phyloP scores from a whole-genome alignment of 139 green algal species.

The Deuterostichococcus epilithicus region DNA sequence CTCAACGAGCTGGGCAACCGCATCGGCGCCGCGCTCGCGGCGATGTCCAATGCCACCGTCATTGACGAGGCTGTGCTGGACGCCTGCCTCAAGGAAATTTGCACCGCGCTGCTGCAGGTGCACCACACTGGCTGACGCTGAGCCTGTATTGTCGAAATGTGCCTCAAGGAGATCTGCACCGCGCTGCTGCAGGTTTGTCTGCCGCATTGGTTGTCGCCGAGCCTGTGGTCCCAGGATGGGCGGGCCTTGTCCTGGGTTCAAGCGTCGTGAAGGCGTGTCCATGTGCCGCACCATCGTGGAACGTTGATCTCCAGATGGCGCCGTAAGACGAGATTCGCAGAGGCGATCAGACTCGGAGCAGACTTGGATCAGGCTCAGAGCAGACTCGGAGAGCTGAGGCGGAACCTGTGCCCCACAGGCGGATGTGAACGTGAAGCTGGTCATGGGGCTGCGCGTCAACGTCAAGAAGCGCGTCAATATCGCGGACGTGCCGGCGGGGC shows the following conservation, averaged over 20 bases:
- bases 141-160: background rate
- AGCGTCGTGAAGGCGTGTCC: too few species aligned
- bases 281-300: too few species aligned
- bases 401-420: constrained; percentile 53
- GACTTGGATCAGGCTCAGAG: too few species aligned
- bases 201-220: background rate
- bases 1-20: constrained; percentile 84
- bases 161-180: background rate
- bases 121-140: background rate
- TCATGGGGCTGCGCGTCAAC: constrained; percentile 73
- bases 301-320: too few species aligned
- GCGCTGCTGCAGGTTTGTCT: constrained; percentile 8
- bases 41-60: constrained; percentile 61
- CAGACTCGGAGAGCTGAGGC: too few species aligned
- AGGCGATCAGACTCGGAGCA: too few species aligned
- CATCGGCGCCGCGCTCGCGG: constrained; percentile 79
- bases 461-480: constrained; percentile 90
- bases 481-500: constrained; percentile 63
- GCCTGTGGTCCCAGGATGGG: background rate
- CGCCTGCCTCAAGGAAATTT: constrained; percentile 93
- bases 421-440: constrained; percentile 88
- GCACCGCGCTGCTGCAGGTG: constrained; percentile 74
- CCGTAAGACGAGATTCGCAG: too few species aligned
- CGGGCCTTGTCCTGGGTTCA: too few species aligned
- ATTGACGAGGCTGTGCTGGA: constrained; percentile 94